Base-by-base conservation (phyloP, 805 yeast species). In the Ogataea parapolymorpha region DNA sequence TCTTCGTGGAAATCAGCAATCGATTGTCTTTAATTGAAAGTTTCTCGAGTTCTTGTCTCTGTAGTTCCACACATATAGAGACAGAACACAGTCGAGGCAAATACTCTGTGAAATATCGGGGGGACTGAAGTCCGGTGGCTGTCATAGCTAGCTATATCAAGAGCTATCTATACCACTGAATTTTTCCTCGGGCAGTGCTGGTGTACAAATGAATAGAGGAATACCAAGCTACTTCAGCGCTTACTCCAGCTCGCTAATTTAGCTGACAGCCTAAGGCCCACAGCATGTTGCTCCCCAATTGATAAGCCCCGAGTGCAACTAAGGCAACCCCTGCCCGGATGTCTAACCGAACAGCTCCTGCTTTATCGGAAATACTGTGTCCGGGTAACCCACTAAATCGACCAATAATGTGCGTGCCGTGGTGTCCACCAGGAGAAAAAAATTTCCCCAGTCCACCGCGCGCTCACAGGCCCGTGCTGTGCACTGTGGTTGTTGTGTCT, bases 331-430 rank as follows among this genome's bases (percentile, higher is more conserved):
- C 31, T 15, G 10, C 11, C 25, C 14, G 33, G 15, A 20, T 17
- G 12, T n/a, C 14, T 33, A 25, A 7, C 37, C 25, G 3, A 16
- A 25, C 12, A 6, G 15, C 14, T 8, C 37, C 42, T 39, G 37
- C 29, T 32, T 32, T 32, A 39, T 39, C 42, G 37, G 37, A 39
- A 32, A 12, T 32, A 39, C 37, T 33, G 18, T 35, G 41, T 32
- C 38, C 42, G 39, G 24, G 39, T 39, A 39, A 39, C 37, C 15
- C 6, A n/a, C 5, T 5, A 24, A 20, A 26, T 32, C 34, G 42
- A 39, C 42, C 42, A 39, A 39, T 39, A 34, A 39, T 30, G 34
- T 39, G 37, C 42, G 18, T 30, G 42, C 42, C 37, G 37, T 39
- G 42, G 42, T 33, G 14, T 29, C 42, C 37, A 39, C 42, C 37